Base-by-base conservation (phyloP, 306 rosid species). In the Benincasa hispida region DNA sequence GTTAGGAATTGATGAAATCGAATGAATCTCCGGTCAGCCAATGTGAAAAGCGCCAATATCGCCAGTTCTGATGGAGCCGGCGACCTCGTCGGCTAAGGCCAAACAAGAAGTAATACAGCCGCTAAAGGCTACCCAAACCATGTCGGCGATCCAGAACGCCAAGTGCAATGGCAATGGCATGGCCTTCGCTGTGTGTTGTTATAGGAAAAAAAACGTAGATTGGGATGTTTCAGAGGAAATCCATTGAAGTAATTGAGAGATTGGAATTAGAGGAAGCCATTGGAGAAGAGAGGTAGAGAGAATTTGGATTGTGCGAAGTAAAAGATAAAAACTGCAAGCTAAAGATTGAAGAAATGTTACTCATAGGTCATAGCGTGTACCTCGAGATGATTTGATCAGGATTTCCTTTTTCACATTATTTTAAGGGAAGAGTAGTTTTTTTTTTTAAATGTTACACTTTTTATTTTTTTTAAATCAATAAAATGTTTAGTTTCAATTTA, bases 91-190 rank as follows among this genome's bases (percentile, higher is more conserved):
- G 57, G 97, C 98, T 48, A 91, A 85, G 39, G 86, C 85, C 77
- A 94, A 83, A 75, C 96, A 94, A 4, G 98, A 94, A 82, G 88
- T 69, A 54, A 94, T 81, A 96, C 95, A 94, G 0, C 95, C 96
- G 73, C 78, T 74, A 1, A 94, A 80, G 81, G 89, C 96, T 21
- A 87, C n/a, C 97, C 91, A 91, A 2, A 90, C 83, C 93, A 94
- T 87, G 84, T 81, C 86, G 2, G 86, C 91, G 82, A 91, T 87
- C 87, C 91, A 91, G 41, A 91, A 39, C 53, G 88, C 84, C 76
- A 87, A 21, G 30, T 77, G 77, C 83, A 86, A 82, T 51, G 97
- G 91, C 91, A 93, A 83, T 39, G 89, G 90, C 98, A 93, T 93
- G 57, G 55, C 17, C 37, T 56, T 18, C 28, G 11, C 28, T 5